These are phyloP conservation scores for Prunus mongolica DNA, from an alignment of 306 rosid species.

Conservation along the genomic window DNA sequence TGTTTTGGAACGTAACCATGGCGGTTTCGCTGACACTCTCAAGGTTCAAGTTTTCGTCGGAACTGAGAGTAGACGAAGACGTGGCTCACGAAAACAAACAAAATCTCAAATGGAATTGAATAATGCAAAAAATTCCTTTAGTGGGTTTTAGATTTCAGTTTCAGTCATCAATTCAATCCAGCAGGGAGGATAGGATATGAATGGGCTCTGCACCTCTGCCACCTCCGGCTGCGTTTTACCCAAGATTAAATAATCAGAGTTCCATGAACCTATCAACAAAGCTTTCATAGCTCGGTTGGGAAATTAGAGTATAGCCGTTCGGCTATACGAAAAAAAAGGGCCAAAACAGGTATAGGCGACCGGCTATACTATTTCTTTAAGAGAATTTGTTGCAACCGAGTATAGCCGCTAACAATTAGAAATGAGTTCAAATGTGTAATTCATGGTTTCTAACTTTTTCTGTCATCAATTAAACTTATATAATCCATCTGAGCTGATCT, in stretches of 20 bases:
- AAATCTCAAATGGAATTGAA: neutral
- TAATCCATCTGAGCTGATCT: too few species aligned
- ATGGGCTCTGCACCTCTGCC: neutral
- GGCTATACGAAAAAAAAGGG: too few species aligned
- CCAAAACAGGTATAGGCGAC: too few species aligned
- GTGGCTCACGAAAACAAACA: neutral
- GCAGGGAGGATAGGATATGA: neutral
- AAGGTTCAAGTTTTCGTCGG: neutral
- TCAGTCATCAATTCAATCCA: neutral
- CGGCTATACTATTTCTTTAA: too few species aligned
- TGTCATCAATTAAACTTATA: too few species aligned
- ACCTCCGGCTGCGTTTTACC: neutral
- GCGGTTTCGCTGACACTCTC: neutral
- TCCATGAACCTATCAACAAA: neutral
- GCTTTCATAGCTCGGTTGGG: slow-evolving; percentile 35
- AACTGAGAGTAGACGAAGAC: neutral
- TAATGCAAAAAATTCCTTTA: too few species aligned
- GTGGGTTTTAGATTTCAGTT: neutral
- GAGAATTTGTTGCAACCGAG: too few species aligned
- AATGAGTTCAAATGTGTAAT: too few species aligned
- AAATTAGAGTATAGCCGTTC: too few species aligned
- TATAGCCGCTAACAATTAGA: too few species aligned
- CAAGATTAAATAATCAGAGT: too few species aligned
- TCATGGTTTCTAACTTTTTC: too few species aligned
- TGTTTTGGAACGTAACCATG: neutral